Percentiles rank a stretch among this genome's conserved stretches.
Conservation (phyloP, 164 flowering plant genomes). For the Kingdonia uniflora region DNA sequence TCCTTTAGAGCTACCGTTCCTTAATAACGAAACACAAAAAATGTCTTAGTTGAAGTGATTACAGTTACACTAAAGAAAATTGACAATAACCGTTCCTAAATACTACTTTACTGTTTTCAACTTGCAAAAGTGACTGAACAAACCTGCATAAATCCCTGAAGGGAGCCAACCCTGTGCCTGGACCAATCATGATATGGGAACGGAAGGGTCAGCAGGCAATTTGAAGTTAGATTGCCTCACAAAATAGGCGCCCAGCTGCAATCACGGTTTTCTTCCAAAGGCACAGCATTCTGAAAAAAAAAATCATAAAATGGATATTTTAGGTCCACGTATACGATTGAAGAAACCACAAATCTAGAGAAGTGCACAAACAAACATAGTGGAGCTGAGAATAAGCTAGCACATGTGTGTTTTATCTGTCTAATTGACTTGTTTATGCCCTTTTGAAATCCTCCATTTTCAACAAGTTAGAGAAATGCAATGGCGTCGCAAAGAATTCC, state of each 20-base stretch:
- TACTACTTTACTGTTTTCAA: background rate
- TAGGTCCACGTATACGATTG: too few species aligned
- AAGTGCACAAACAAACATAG: too few species aligned
- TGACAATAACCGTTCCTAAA: slow-evolving; percentile 1
- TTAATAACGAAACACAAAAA: slow-evolving; percentile 30
- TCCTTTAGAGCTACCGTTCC: slow-evolving; percentile 67
- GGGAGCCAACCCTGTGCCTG: slow-evolving; percentile 94
- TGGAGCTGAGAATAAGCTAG: too few species aligned
- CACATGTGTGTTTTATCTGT: too few species aligned
- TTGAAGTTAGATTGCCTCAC: slow-evolving; percentile 72
- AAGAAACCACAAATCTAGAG: too few species aligned
- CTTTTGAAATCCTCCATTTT: too few species aligned
- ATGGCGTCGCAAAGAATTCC: too few species aligned
- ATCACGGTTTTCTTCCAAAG: slow-evolving; percentile 39
- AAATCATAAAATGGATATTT: too few species aligned
- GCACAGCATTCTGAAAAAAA: slow-evolving; percentile 46
- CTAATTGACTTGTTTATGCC: too few species aligned
- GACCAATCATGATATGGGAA: slow-evolving; percentile 70
- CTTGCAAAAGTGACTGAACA: too few species aligned
- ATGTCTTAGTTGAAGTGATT: background rate
- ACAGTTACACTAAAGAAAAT: background rate
- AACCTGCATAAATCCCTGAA: slow-evolving; percentile 94
- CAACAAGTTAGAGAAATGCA: too few species aligned
- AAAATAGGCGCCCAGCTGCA: slow-evolving; percentile 84
- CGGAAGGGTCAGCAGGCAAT: slow-evolving; percentile 54